phyloP scores from a whole-genome alignment of 2,329 filamentous ascomycete genomes.

The Arachnomyces sp. region DNA sequence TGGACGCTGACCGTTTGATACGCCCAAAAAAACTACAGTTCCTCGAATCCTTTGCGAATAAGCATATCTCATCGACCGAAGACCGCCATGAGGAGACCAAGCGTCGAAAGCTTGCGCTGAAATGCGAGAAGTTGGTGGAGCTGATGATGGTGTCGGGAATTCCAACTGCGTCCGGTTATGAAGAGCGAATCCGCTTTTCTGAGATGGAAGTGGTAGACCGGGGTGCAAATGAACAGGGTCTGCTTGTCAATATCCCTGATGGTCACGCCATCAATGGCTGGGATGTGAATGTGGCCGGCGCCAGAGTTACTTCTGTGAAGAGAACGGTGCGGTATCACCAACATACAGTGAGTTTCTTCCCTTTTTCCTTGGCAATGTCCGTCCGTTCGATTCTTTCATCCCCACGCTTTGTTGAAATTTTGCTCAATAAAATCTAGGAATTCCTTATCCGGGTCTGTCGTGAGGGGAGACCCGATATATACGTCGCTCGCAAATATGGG shows the following conservation, averaged over 20 bases:
- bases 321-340: constrained; percentile 83
- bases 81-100: constrained; percentile 95
- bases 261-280: constrained; percentile 90
- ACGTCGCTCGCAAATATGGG: constrained; percentile 77
- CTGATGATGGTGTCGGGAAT: constrained; percentile 99
- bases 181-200: constrained; percentile 92
- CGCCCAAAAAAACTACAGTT: constrained; percentile 56
- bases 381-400: neutral
- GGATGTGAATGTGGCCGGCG: constrained; percentile 92
- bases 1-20: too few species aligned
- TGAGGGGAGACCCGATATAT: constrained; percentile 65
- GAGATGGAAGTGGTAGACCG: constrained; percentile 96
- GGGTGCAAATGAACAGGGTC: constrained; percentile 81
- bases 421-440: constrained; percentile 53
- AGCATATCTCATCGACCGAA: constrained; percentile 94
- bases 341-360: constrained; percentile 68
- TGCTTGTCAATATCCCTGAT: constrained; percentile 80
- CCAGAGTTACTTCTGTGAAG: constrained; percentile 72
- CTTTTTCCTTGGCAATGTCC: neutral
- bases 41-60: constrained; percentile 91
- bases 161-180: constrained; percentile 90
- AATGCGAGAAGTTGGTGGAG: constrained; percentile 92
- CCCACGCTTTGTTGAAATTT: too few species aligned
- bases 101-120: constrained; percentile 79
- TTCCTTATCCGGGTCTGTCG: constrained; percentile 82